A percentile compares a stretch with the other conserved stretches of the same genome.
Conservation (phyloP, 2,329 filamentous ascomycete species). For the Capronia coronata region DNA sequence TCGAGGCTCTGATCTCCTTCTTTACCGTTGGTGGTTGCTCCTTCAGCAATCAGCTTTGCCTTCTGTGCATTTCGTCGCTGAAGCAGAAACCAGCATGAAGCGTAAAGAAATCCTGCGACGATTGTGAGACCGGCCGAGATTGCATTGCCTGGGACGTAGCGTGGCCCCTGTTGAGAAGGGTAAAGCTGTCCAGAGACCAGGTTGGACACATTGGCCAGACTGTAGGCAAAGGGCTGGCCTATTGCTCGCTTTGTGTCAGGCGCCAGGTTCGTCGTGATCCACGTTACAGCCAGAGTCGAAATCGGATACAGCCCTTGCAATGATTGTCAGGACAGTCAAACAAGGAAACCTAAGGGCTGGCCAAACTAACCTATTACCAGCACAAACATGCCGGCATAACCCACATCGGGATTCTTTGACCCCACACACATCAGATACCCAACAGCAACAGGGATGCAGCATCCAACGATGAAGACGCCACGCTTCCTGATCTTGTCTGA, state of each 20-base stretch:
- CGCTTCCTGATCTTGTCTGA: conserved; percentile 34
- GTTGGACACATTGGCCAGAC: conserved; percentile 30
- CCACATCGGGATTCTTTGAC: conserved; percentile 29
- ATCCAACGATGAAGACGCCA: conserved; percentile 31
- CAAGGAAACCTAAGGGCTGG: not conserved
- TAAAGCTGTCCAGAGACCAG: conserved; percentile 34
- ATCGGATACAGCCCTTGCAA: conserved; percentile 29
- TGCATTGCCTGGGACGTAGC: conserved; percentile 32
- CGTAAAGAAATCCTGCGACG: conserved; percentile 27
- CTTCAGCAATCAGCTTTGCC: conserved; percentile 30
- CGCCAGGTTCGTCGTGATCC: conserved; percentile 34
- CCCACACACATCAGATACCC: conserved; percentile 35
- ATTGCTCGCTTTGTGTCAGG: conserved; percentile 35
- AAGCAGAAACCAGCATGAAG: conserved; percentile 30
- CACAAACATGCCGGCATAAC: conserved; percentile 35
- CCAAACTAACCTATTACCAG: conserved; percentile 21
- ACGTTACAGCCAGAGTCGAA: conserved; percentile 29
- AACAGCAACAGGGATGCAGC: conserved; percentile 30
- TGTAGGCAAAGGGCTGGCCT: conserved; percentile 31
- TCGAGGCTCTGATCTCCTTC: conserved; percentile 28
- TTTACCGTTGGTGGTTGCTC: conserved; percentile 28
- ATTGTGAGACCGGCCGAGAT: conserved; percentile 28
- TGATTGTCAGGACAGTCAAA: conserved; percentile 3
- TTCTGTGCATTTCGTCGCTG: conserved; percentile 30
- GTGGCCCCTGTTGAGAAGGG: conserved; percentile 31